phyloP scores from a whole-genome alignment of 345 rosid genomes.

The Citrus mangshanensis region DNA sequence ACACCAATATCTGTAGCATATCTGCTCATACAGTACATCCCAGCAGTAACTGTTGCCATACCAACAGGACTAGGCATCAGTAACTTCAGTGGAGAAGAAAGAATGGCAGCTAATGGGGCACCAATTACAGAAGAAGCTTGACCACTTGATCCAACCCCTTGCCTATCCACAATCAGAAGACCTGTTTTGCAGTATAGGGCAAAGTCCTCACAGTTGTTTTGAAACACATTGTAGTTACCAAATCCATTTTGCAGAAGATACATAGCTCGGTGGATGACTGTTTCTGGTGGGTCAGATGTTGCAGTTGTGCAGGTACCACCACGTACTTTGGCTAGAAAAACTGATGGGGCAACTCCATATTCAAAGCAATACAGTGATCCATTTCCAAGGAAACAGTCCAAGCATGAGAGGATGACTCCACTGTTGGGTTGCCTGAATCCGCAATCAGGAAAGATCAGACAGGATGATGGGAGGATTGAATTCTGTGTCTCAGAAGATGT shows the following conservation, averaged over 20 bases:
- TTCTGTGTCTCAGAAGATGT: slow-evolving; percentile 40
- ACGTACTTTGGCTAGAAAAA: slow-evolving; percentile 71
- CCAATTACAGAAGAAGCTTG: slow-evolving; percentile 86
- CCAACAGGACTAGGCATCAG: slow-evolving; percentile 93
- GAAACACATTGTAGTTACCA: slow-evolving; percentile 78
- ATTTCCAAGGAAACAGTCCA: slow-evolving; percentile 80
- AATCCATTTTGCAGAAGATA: slow-evolving; percentile 96
- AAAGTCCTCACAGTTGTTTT: slow-evolving; percentile 94
- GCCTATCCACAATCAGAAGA: slow-evolving; percentile 63
- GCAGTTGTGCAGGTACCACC: slow-evolving; percentile 97
- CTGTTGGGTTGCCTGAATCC: slow-evolving; percentile 80
- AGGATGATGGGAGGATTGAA: slow-evolving; percentile 44
- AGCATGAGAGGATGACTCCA: slow-evolving; percentile 84
- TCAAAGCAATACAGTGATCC: slow-evolving; percentile 81
- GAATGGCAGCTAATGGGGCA: slow-evolving; percentile 88
- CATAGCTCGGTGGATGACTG: slow-evolving; percentile 85
- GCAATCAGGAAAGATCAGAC: slow-evolving; percentile 78
- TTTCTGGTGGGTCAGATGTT: slow-evolving; percentile 51
- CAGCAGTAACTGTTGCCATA: slow-evolving; percentile 86
- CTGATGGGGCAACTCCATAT: slow-evolving; percentile 63
- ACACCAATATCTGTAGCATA: slow-evolving; percentile 92
- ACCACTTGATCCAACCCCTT: slow-evolving; percentile 87
- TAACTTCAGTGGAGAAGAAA: slow-evolving; percentile 77
- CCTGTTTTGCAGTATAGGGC: slow-evolving; percentile 94
- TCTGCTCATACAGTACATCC: slow-evolving; percentile 94